Conservation (phyloP, 345 rosid species). For the Corymbia maculata region DNA sequence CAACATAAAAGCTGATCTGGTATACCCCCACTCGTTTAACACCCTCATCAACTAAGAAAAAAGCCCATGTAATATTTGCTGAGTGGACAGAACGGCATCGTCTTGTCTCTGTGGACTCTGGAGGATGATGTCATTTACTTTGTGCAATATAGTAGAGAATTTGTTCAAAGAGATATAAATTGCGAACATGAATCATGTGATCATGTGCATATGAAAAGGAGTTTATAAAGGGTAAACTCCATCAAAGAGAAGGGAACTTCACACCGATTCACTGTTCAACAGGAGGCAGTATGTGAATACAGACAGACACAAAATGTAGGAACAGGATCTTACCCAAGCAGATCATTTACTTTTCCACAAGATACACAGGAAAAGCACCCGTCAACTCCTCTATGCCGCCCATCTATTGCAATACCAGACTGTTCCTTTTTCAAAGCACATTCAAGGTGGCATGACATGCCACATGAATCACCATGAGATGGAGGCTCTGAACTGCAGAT, state of each 20-base stretch:
- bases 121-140: neutral
- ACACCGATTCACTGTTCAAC: neutral
- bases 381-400: slow-evolving; percentile 35
- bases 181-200: neutral
- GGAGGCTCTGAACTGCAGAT: slow-evolving; percentile 69
- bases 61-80: neutral
- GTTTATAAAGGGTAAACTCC: neutral
- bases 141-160: neutral
- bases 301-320: neutral
- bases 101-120: neutral
- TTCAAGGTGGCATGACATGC: slow-evolving; percentile 83
- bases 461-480: slow-evolving; percentile 56
- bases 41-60: neutral
- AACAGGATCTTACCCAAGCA: slow-evolving; percentile 53
- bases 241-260: neutral
- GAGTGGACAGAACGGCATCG: neutral
- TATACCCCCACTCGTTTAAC: neutral
- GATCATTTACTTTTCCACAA: slow-evolving; percentile 76
- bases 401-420: slow-evolving; percentile 54
- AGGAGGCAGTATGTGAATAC: neutral
- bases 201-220: neutral
- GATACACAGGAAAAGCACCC: slow-evolving; percentile 66
- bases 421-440: slow-evolving; percentile 67
- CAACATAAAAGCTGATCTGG: neutral
- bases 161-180: neutral